Base-by-base conservation (phyloP, 805 yeast species). In the Starmerella cellae region DNA sequence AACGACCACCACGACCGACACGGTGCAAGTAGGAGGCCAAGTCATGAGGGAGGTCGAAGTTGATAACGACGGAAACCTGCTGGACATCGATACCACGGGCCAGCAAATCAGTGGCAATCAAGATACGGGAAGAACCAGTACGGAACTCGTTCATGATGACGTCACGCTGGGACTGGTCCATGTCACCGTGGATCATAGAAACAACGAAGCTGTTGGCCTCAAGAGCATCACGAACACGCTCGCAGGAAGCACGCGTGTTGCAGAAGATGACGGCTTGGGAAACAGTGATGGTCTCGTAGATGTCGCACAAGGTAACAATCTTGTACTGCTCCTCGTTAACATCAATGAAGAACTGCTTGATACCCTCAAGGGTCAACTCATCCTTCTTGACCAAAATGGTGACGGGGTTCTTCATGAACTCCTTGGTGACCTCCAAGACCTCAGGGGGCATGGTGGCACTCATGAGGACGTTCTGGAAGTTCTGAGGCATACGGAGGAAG, bases 61-160 rank as follows among this genome's bases (percentile, higher is more conserved):
- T 87, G 53, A 87, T 82, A 50, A 87, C 97, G 38, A 88, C 72
- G 26, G 95, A 84, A 44, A 87, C 95, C 68, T 87, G 97, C 69
- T 87, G 97, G 42, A 87, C 95, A 68, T 87, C 97, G 53, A 87
- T 87, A 66, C 97, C 97, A 67, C 97, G 77, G 30, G 97, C 96
- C 77, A 87, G 83, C 51, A 87, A 82, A 65, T 87, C 96, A 42
- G 97, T 87, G 29, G 95, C 74, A 53, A 87, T 88, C 59, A 88
- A 70, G 41, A 88, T 88, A 61, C 97, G 75, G 29, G 96, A 83
- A 48, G 84, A 79, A 45, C 97, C 97, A 39, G 85, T 75, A 64
- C 98, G 75, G 69, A 88, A 88, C 66, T 88, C 96, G 61, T 79
- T 76, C 98, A 88, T 91, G 61, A 91, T 79, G 59, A 76, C 71